phyloP scores from a whole-genome alignment of 2,329 filamentous ascomycete genomes.

The Nemania sp. region DNA sequence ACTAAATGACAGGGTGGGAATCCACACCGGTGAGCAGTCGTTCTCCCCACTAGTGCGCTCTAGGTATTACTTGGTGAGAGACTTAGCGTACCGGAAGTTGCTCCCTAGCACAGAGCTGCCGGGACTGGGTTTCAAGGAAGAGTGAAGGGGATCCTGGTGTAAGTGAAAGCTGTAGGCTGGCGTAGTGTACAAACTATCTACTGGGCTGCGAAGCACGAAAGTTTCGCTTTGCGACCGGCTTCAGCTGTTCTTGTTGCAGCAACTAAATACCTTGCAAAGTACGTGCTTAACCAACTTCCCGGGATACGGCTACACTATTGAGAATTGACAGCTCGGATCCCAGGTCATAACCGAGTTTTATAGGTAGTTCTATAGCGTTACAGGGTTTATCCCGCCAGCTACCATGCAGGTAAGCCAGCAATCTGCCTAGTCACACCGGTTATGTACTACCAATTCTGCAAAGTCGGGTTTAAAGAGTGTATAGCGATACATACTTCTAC shows the following conservation, averaged over 20 bases:
- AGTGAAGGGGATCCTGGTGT: not conserved
- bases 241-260: no score
- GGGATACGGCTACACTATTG: constrained; percentile 15
- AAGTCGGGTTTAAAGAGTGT: no score
- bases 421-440: not conserved
- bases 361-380: no score
- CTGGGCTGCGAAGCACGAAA: constrained; percentile 3
- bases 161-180: not conserved
- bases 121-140: constrained; percentile 12
- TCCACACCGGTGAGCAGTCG: constrained; percentile 24
- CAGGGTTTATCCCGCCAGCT: no score
- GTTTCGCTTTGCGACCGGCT: no score
- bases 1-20: constrained; percentile 14
- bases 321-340: constrained; percentile 17
- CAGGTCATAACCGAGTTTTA: constrained; percentile 1
- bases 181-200: no score
- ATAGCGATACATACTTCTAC: no score
- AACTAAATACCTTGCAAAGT: not conserved
- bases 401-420: no score
- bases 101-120: not conserved
- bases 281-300: constrained; percentile 3
- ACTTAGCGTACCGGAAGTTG: not conserved
- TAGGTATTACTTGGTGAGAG: not conserved
- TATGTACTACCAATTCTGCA: no score
- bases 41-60: not conserved